Evolutionary conservation across 371 early-diverging fungal species (phyloP), one percentile per base, ranked within the genome.

Genomic region (Smittium culicis): DNA sequence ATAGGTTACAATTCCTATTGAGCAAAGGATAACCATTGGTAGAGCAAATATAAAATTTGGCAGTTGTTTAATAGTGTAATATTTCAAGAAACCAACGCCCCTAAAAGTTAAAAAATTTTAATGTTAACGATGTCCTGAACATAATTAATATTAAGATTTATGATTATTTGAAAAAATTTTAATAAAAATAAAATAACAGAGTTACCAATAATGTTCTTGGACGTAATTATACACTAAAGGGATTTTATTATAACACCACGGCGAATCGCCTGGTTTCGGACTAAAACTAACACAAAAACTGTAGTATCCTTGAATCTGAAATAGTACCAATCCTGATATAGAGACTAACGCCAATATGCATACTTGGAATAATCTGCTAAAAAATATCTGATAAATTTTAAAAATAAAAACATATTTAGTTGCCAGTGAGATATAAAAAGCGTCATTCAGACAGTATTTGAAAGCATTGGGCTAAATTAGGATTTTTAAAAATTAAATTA

Each of bases 1-100:
- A 73, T 86, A 93, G 0, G 66, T 63, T 34, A 67, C 70, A 34
- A 92, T 73, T 0, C 89, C 92, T 29, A 70, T 73, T 0, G 80
- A 35, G 20, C 88, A 86, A 17, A 92, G 74, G 0, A 71, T 35
- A 60, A 88, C 76, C 76, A 92, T 89, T 1, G 96, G 96, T 24
- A 83, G 75, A 0, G 94, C 94, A 30, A 96, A 76, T 27, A 89
- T 66, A 79, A 96, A 96, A 78, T 93, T 93, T 24, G 94, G 94
- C 28, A 92, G 79, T 72, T 94, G 91, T 58, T 87, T 83, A 11
- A 82, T 30, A 34, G 85, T 83, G 68, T 85, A 96, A 74, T 96
- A 96, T 0, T 80, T 72, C 28, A 96, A 68, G 67, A 93, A 90
- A 1, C 94, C 96, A 66, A 81, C 80, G 69, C 88, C 84, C 63